Evolutionary conservation across 345 rosid genomes (phyloP), one percentile per base, ranked within the genome.

Genomic region (Melaleuca alternifolia): DNA sequence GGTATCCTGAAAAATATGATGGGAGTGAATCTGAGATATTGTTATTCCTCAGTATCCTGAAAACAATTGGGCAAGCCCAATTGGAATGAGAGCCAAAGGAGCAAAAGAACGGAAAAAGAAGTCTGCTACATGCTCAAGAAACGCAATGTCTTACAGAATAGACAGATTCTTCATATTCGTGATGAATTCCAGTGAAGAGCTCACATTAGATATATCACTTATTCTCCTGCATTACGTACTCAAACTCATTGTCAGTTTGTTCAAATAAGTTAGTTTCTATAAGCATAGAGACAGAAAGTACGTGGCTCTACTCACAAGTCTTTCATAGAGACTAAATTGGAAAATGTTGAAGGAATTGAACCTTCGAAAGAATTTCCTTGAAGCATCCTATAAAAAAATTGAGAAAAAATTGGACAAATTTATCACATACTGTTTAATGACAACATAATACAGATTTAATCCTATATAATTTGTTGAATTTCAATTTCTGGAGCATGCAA

Each of bases 181-280:
- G 23, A 92, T 62, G 51, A 92, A 93, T 82, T 83, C 92, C 57
- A 93, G 89, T 56, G 92, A 88, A 75, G 94, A 91, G 88, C 92
- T 92, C 46, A 61, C 88, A 85, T 90, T 89, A 41, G 44, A 51
- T 86, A 92, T 7, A 28, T 88, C 93, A 23, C 90, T 84, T 41
- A 92, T 89, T 53, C 90, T 85, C 87, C 95, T 92, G 61, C 89
- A 88, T 9, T 13, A 15, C 33, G 79, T 4, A 65, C 12, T 65
- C 79, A 33, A 33, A 65, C 24, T 65, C 24, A 8, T 18, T 65
- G 46, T 65, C 79, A 18, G 6, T 65, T 62, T 65, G 79, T 33
- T 65, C 2, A 4, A 48, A 21, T 21, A 7, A 77, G 65, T 46
- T 57, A 4, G 10, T 5, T n/a, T 84, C 28, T 41, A n/a, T 18